phyloP scores from a whole-genome alignment of 139 green algal genomes.

The Monoraphidium neglectum region DNA sequence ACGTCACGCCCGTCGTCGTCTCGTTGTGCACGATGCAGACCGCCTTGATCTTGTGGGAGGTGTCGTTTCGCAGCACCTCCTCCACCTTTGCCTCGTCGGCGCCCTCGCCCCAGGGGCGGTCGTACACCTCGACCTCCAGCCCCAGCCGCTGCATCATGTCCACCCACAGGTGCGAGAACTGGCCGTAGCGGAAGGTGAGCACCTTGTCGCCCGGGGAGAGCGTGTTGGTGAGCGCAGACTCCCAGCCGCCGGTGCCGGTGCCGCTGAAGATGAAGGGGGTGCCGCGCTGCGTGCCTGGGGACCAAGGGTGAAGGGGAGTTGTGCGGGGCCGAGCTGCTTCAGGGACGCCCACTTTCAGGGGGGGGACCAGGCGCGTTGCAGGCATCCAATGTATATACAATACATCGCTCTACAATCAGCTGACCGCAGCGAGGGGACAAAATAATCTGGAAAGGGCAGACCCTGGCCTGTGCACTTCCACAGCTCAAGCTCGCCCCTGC shows the following conservation, averaged over 20 bases:
- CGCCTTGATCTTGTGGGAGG: constrained; percentile 89
- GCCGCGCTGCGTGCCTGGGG: constrained; percentile 78
- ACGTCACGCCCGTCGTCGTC: constrained; percentile 94
- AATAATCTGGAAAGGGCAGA: no score
- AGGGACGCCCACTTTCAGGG: no score
- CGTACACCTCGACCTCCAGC: constrained; percentile 90
- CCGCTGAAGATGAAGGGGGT: constrained; percentile 94
- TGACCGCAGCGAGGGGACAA: no score
- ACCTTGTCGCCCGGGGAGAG: constrained; percentile 92
- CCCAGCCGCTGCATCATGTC: constrained; percentile 98
- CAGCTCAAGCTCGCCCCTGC: no score
- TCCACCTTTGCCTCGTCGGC: constrained; percentile 74
- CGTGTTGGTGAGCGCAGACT: constrained; percentile 93
- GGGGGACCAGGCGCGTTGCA: no score
- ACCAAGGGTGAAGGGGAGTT: constrained; percentile 57
- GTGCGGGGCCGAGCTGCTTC: no score
- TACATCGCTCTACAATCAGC: no score
- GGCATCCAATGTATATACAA: no score
- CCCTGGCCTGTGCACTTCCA: no score
- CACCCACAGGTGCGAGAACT: constrained; percentile 95
- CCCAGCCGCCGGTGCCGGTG: constrained; percentile 91
- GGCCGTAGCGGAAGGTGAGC: constrained; percentile 86
- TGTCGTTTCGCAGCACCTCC: constrained; percentile 82
- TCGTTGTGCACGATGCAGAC: constrained; percentile 98
- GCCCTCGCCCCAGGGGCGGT: constrained; percentile 90